Base-by-base conservation (phyloP, 192 early-diverging fungal species). In the Lobosporangium transversale region DNA sequence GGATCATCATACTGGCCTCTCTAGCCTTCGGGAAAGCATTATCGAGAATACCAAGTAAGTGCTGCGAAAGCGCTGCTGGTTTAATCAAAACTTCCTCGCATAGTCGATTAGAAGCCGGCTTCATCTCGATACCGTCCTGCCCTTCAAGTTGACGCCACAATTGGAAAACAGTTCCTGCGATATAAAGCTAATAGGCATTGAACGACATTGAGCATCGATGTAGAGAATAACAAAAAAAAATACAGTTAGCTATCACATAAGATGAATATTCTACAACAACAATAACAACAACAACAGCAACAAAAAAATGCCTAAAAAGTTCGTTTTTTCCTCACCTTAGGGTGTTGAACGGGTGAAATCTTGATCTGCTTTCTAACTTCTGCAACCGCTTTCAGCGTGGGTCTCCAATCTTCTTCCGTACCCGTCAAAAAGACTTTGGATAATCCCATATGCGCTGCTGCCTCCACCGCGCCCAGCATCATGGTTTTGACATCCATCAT, bases 401-500 rank as follows among this genome's bases (percentile, higher is more conserved):
- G 54, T 27, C 78, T 67, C 84, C 84, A 85, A 36, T 80, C 68
- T 27, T 81, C 68, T 11, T 69, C 67, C 6, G 78, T 79, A 12
- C 67, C 78, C 10, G 80, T 78, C 65, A 78, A 68, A 23, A 83
- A 75, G 11, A 85, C 68, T n/a, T 85, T 81, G 26, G 76, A 78
- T 12, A 81, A 20, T 0, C 81, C 74, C 52, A 85, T 52, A 48
- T 80, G 68, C 12, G 80, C 53, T 18, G 84, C 81, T 4, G 84
- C 81, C 36, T 83, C 84, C 17, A 79, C 80, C 42, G 81, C 68
- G 1, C 76, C 81, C 32, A 85, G 51, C 31, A 85, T 76, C 76
- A 85, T 64, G 3, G 79, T 80, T 58, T 84, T 85, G 40, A 87
- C 74, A 59, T 86, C 82, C 73, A 85, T 80, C 80, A 88, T 83